Evolutionary conservation across 305 asterid genomes (phyloP).

Genomic region (Petunia hybrid): DNA sequence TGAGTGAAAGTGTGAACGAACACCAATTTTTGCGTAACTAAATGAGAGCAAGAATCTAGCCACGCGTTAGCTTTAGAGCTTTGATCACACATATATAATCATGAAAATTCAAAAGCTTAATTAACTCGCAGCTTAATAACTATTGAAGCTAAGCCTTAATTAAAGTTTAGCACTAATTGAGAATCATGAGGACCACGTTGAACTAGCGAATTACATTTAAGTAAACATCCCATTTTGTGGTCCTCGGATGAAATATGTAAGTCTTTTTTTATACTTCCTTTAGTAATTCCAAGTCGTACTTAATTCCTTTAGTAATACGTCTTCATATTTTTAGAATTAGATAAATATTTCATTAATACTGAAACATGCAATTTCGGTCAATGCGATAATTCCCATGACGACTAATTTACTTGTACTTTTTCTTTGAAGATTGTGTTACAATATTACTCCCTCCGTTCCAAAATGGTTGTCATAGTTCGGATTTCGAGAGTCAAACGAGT

Average conservation of each 20-base stretch:
- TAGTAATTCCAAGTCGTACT: background rate
- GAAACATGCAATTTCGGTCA: background rate
- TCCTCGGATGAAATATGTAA: background rate
- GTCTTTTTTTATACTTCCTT: no score
- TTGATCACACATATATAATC: constrained; percentile 8
- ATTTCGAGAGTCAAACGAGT: no score
- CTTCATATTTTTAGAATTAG: no score
- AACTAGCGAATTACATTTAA: background rate
- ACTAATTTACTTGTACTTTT: no score
- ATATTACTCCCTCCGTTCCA: no score
- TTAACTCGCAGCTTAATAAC: background rate
- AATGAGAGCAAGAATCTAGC: constrained; percentile 29
- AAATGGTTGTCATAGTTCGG: no score
- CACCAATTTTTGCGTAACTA: background rate
- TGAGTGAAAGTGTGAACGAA: background rate
- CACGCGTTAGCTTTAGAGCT: constrained; percentile 31
- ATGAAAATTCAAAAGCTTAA: background rate
- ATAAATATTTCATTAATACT: no score
- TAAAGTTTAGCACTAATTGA: background rate
- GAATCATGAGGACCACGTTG: constrained; percentile 1
- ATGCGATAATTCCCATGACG: background rate
- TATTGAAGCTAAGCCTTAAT: background rate
- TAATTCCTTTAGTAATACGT: background rate
- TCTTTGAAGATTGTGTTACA: no score
- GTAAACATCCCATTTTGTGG: background rate